Evolutionary conservation across 306 rosid species (phyloP), one percentile per base, ranked within the genome.

Genomic region (Cicer chorassanicum): DNA sequence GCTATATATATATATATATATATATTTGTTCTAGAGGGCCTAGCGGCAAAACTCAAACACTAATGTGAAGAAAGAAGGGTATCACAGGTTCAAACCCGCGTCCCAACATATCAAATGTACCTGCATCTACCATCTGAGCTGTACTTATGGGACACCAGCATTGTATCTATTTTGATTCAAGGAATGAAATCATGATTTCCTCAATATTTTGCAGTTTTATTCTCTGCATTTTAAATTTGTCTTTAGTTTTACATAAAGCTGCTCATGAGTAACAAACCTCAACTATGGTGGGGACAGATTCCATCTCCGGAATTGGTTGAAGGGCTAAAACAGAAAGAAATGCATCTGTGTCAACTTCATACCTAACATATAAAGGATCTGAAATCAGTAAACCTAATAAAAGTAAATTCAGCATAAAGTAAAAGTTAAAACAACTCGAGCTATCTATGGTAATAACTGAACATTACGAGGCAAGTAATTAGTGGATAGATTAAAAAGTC

Each of bases 311-410:
- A 82, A 94, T 94, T 61, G 93, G 92, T 77, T 92, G 99, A 82
- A 94, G 99, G 40, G 97, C 99, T 81, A 94, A 83, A 73, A 92
- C 93, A 67, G 97, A 90, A 74, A 94, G 91, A 89, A 90, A 92
- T 54, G 99, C 99, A 86, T 94, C 99, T 8, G 99, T 94, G 75
- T 94, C 99, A 86, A 94, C 89, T 70, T 94, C 99, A 84, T 85
- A 89, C 96, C 99, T 94, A 84, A 70, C 39, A 79, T 73, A 69
- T 60, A 49, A 72, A 84, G 54, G 74, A 84, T 81, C 45, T 57
- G 72, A 74, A 76, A 83, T 88, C 82, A 89, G 71, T 71, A 59
- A 66, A 72, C 65, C 76, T 84, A 6, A n/a, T 45, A 16, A 54
- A 65, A 65, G 80, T 46, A 73, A 71, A 68, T 73, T 60, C 51